These are phyloP conservation scores for Cyclocybe cylindracea DNA, from an alignment of 768 basidiomycete species.

Conservation along the genomic window DNA sequence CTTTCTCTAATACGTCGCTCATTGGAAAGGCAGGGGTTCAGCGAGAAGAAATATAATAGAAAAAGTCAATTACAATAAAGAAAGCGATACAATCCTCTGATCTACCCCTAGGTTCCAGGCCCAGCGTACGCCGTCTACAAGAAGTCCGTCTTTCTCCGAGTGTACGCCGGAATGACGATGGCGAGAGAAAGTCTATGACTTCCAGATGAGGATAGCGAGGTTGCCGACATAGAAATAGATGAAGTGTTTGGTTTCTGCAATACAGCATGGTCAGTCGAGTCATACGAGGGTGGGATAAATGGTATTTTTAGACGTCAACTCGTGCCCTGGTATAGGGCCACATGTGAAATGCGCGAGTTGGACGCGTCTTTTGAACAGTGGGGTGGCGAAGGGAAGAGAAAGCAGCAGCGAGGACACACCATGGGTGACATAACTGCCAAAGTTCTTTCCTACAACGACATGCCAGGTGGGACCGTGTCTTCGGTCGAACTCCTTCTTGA, in stretches of 20 bases:
- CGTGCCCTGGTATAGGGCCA: constrained; percentile 7
- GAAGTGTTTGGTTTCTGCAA: constrained; percentile 93
- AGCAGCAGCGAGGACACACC: constrained; percentile 50
- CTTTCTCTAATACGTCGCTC: constrained; percentile 4
- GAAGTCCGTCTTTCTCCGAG: constrained; percentile 3
- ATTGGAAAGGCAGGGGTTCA: constrained; percentile 10
- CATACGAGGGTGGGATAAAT: constrained; percentile 3
- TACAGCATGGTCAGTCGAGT: constrained; percentile 10
- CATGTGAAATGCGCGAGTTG: constrained; percentile 21
- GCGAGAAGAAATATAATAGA: constrained; percentile 17
- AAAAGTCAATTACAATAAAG: constrained; percentile 23
- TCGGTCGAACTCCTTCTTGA: constrained; percentile 98
- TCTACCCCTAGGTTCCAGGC: constrained; percentile 4
- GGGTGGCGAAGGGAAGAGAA: constrained; percentile 4
- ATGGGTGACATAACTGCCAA: constrained; percentile 97
- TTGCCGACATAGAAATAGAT: constrained; percentile 97
- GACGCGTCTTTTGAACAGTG: constrained; percentile 13
- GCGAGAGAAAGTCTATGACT: constrained; percentile 56
- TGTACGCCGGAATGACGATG: not conserved
- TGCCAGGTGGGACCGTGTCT: constrained; percentile 96
- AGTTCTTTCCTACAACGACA: constrained; percentile 98
- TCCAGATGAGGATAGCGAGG: constrained; percentile 94
- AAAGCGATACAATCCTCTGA: constrained; percentile 6
- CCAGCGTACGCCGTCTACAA: constrained; percentile 3
- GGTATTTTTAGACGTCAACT: constrained; percentile 9